These are phyloP conservation scores for Hyphopichia buzzinii DNA, from an alignment of 1,139 yeast genomes.

Conservation along the genomic window DNA sequence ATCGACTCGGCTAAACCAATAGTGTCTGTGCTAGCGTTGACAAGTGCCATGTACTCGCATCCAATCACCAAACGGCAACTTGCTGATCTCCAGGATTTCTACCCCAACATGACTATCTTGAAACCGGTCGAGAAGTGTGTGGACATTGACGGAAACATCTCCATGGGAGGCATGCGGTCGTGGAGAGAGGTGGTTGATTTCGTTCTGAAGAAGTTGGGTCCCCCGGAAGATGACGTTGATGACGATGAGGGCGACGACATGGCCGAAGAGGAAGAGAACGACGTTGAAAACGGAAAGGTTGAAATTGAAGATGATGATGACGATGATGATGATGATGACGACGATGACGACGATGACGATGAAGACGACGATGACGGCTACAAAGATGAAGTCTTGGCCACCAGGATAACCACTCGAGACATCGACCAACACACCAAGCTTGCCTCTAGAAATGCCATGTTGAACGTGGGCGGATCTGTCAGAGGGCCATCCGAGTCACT, in stretches of 20 bases:
- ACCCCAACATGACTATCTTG: conserved; percentile 26
- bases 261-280: conserved; percentile 7
- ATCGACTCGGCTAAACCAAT: conserved; percentile 23
- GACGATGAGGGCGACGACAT: conserved; percentile 19
- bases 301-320: conserved; percentile 10
- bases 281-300: background rate
- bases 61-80: conserved; percentile 28
- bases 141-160: conserved; percentile 29
- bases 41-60: conserved; percentile 29
- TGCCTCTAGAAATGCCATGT: conserved; percentile 19
- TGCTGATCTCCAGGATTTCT: conserved; percentile 21
- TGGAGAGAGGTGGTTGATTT: conserved; percentile 32
- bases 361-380: conserved; percentile 10
- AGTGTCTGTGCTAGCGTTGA: conserved; percentile 26
- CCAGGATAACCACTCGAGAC: conserved; percentile 9
- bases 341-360: conserved; percentile 12
- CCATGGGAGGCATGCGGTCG: conserved; percentile 34
- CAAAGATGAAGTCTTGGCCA: conserved; percentile 5
- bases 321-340: conserved; percentile 11
- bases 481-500: too few species aligned
- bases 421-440: conserved; percentile 16
- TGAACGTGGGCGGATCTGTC: conserved; percentile 14
- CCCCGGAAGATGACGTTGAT: conserved; percentile 20
- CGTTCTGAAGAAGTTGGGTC: conserved; percentile 25
- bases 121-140: conserved; percentile 31